Conservation (phyloP, 2,329 filamentous ascomycete genomes). For the Fusarium scirpi region DNA sequence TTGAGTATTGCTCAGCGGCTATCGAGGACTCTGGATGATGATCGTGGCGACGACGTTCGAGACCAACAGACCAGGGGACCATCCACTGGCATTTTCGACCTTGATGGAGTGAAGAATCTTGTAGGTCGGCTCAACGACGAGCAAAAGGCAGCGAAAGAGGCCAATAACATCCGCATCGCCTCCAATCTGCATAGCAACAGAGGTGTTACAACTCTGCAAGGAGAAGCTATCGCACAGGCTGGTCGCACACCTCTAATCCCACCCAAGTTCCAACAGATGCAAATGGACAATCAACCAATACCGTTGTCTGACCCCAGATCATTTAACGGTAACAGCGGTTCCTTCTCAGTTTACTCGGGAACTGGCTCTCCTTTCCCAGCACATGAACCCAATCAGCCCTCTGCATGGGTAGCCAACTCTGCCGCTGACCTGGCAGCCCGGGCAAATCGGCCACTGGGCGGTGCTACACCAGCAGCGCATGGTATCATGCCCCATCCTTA, state of each 20-base stretch:
- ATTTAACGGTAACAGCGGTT: background rate
- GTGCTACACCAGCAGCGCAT: background rate
- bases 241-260: constrained; percentile 1
- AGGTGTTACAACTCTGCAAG: constrained; percentile 10
- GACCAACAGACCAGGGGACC: constrained; percentile 15
- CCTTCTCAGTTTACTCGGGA: constrained; percentile 22
- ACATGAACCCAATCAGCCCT: background rate
- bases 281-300: constrained; percentile 12
- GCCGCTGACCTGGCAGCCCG: constrained; percentile 12
- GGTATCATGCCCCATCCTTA: constrained; percentile 41
- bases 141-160: constrained; percentile 2
- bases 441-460: constrained; percentile 13
- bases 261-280: constrained; percentile 31
- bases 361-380: constrained; percentile 18
- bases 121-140: constrained; percentile 1
- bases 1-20: constrained; percentile 36
- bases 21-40: constrained; percentile 37
- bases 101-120: constrained; percentile 12
- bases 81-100: constrained; percentile 33
- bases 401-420: constrained; percentile 25
- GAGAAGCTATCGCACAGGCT: constrained; percentile 20
- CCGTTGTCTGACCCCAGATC: constrained; percentile 7
- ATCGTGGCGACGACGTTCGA: background rate
- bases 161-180: constrained; percentile 5
- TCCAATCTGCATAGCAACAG: background rate